Evolutionary conservation across 805 yeast species (phyloP).

Genomic region (Suhomyces xylopsoci): DNA sequence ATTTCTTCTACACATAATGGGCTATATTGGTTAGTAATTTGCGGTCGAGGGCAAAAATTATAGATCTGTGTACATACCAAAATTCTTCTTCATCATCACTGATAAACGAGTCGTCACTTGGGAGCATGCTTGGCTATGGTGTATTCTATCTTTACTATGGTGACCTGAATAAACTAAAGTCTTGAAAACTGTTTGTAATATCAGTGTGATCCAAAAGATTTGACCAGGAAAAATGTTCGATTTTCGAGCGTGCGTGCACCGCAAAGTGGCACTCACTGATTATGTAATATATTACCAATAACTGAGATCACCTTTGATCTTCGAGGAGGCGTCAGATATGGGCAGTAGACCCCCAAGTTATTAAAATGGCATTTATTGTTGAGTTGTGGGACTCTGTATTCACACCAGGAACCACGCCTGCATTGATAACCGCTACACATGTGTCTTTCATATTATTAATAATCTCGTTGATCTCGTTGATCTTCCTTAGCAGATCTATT

Average conservation of each 20-base stretch:
- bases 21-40: constrained; percentile 37
- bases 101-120: constrained; percentile 52
- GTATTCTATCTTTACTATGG: background rate
- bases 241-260: background rate
- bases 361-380: constrained; percentile 42
- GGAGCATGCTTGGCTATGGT: constrained; percentile 19
- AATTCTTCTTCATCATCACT: constrained; percentile 80
- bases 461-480: constrained; percentile 53
- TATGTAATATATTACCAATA: background rate
- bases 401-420: constrained; percentile 91
- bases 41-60: background rate
- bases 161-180: background rate
- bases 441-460: constrained; percentile 68
- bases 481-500: constrained; percentile 58
- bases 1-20: constrained; percentile 97
- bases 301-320: background rate
- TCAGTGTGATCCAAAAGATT: background rate
- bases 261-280: background rate
- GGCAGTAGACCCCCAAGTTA: background rate
- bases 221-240: background rate
- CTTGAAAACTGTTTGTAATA: background rate
- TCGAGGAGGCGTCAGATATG: background rate
- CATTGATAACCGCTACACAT: constrained; percentile 86
- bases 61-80: constrained; percentile 44
- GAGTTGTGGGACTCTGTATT: constrained; percentile 90